Base-by-base conservation (phyloP, 2,329 filamentous ascomycete species). In the Calonectria pseudoturangicola region DNA sequence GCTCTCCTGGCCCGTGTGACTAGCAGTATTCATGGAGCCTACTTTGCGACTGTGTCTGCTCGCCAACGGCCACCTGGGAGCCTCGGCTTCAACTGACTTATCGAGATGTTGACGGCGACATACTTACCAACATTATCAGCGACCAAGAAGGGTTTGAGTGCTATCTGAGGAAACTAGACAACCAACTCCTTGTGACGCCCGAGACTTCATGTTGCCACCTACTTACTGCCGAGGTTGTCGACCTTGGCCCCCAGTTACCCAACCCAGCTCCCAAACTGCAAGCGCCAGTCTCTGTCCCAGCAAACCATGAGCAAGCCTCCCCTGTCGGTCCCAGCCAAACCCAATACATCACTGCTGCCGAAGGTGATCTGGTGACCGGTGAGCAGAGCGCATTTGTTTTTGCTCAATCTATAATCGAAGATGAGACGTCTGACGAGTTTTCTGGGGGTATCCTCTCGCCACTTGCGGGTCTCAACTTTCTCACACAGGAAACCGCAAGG, bases 11-110 rank as follows among this genome's bases (percentile, higher is more conserved):
- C 7, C 21, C 54, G 7, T 21, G 16, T 41, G 33, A 27, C 25
- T 36, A 60, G 54, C 33, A 60, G 16, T 60, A 60, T 60, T 60
- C 54, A 27, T 60, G 54, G 54, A 18, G n/a, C 21, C 54, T 60
- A 21, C 30, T 60, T 41, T 60, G 33, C 54, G 54, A 41, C 21
- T 60, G 41, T 27, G 36, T 60, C 54, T 27, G 54, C 33, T 60
- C 33, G 15, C 54, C 33, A 2, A 27, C 12, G 4, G 33, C 21
- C 15, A 16, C 33, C 3, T 21, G 54, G n/a, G 12, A 25, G 12
- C 21, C 54, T 25, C 33, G 27, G 54, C 36, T 60, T 9, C 54
- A 41, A 21, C 18, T 60, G 36, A 60, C 30, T 21, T 41, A 21
- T 25, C 33, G 13, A n/a, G 36, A 30, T 18, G 13, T 39, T 9